Base-by-base conservation (phyloP, 345 rosid genomes). In the Lepidium didymum region DNA sequence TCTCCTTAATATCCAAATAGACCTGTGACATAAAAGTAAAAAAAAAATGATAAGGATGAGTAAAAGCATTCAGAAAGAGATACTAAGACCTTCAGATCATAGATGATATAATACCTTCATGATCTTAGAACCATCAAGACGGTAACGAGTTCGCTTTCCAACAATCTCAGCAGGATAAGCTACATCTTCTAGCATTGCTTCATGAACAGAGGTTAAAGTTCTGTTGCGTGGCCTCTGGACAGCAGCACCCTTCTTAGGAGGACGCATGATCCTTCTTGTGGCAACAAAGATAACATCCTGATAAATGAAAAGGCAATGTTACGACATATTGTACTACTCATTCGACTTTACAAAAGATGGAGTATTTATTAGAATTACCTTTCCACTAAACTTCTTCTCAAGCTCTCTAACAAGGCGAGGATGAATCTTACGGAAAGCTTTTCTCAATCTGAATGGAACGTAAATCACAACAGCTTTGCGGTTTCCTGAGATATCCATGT, bases 321-420 rank as follows among this genome's bases (percentile, higher is more conserved):
- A 10, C n/a, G 8, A 11, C 41, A 33, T 23, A 42, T 1, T 11
- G 47, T 3, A 10, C 10, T 0, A 44, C 2, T n/a, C 8, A 5
- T 37, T 10, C 36, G 5, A 5, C 18, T 42, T 31, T 16, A 9
- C 16, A 1, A 7, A 12, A 3, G 54, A 52, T 8, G 1, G 1
- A 29, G 18, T 3, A 10, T 2, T 29, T 57, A 1, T 2, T 7
- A 8, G 10, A 10, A 11, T 46, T 67, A 89, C 98, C 92, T 87
- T 92, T 23, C 98, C 98, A 80, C 98, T 89, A 75, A 92, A 92
- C 67, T 92, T 91, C 72, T 91, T 91, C 89, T 91, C 97, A 56
- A 91, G 75, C 83, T 91, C 97, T 55, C 97, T 84, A 13, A 87
- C 97, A 34, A 89, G 91, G 12, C 97, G 88, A 0, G 82, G 78